Evolutionary conservation across 257 asterid genomes (phyloP), one percentile per base, ranked within the genome.

Genomic region (Solanum pimpinellifolium): DNA sequence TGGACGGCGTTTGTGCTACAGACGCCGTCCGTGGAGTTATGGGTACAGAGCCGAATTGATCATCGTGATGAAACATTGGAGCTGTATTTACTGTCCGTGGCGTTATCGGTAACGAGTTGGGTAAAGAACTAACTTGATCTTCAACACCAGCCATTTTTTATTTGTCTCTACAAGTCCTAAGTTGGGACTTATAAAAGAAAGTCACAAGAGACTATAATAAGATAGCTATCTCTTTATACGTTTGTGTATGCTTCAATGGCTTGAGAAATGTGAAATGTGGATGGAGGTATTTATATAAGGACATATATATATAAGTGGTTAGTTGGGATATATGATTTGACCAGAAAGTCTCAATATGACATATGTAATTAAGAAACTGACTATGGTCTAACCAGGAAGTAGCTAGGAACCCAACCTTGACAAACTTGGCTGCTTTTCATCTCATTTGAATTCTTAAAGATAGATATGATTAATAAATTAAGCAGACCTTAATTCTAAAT

Each of bases 41-140:
- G 2, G 85, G 85, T 80, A 80, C 1, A 62, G 75, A 83, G 1
- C 76, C 73, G 18, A 83, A 60, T 37, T 59, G 86, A 9, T 65
- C 86, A 37, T 83, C 75, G 9, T 60, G 52, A 83, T 49, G 59
- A 41, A 83, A 65, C 59, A 49, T 37, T 25, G 73, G 86, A 35
- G 75, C 39, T 46, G 20, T 3, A 11, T 46, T 52, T 76, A 7
- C 85, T 21, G 66, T 37, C 11, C 89, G 83, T 29, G 89, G 89
- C 4, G 89, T 87, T 73, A 87, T 73, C 5, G 87, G 89, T 27
- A 84, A 72, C 12, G 87, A 85, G 78, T 21, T 60, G 8, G 75
- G 76, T 83, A 83, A 59, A 21, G 85, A 86, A 21, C n/a, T 66
- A 25, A 59, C 84, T 70, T 68, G 75, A 68, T 44, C 86, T 66